These are phyloP conservation scores for Phenoliferia sp. DNA, from an alignment of 1,284 basidiomycete genomes.

Conservation along the genomic window DNA sequence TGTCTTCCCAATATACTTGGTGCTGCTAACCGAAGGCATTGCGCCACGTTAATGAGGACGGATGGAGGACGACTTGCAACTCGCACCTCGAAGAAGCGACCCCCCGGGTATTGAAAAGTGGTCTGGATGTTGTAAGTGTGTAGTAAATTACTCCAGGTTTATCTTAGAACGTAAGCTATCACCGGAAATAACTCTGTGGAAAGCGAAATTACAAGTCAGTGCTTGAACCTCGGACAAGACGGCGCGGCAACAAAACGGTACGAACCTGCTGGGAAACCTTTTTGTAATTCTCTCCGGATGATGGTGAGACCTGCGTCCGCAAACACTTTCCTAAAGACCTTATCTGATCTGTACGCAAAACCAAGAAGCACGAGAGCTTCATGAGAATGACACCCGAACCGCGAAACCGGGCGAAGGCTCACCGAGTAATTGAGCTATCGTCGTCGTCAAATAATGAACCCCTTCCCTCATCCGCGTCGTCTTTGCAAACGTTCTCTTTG, in stretches of 20 bases:
- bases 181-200: slow-evolving; percentile 34
- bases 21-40: too few species aligned
- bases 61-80: too few species aligned
- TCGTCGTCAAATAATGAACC: slow-evolving; percentile 70
- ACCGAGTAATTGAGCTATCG: slow-evolving; percentile 85
- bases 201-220: neutral
- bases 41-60: too few species aligned
- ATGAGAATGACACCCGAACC: slow-evolving; percentile 7
- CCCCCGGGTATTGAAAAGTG: too few species aligned
- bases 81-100: too few species aligned
- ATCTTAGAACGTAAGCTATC: slow-evolving; percentile 28
- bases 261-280: slow-evolving; percentile 67
- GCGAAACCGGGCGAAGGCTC: neutral
- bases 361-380: too few species aligned
- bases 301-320: slow-evolving; percentile 63
- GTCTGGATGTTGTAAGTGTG: too few species aligned
- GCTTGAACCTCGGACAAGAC: neutral
- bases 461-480: slow-evolving; percentile 53
- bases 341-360: slow-evolving; percentile 60
- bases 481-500: slow-evolving; percentile 83
- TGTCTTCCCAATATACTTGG: too few species aligned
- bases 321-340: slow-evolving; percentile 73
- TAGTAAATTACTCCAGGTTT: too few species aligned
- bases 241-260: neutral
- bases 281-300: slow-evolving; percentile 62